Evolutionary conservation across 495 filamentous ascomycete species (phyloP).

Genomic region (Tuber aestivum): DNA sequence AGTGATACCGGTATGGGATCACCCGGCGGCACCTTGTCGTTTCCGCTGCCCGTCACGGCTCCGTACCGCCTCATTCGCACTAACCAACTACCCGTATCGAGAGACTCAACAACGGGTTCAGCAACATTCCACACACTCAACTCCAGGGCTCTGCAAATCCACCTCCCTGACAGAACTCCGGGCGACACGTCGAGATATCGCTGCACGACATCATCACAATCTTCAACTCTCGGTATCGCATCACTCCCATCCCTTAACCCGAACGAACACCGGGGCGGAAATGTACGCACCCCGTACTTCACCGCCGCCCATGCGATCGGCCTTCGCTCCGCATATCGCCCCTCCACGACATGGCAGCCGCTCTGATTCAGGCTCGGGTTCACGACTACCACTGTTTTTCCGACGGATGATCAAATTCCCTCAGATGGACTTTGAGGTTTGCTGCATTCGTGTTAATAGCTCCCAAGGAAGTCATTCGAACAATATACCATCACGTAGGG

Average conservation of each 20-base stretch:
- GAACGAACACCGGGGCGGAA: background rate
- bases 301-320: conserved; percentile 36
- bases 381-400: conserved; percentile 39
- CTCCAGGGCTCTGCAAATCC: background rate
- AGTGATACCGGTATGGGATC: too few relatives aligned
- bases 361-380: conserved; percentile 29
- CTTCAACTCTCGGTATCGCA: background rate
- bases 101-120: background rate
- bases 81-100: background rate
- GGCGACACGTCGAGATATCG: background rate
- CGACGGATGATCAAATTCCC: conserved; percentile 58
- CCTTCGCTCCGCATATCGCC: conserved; percentile 33
- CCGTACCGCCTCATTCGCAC: background rate
- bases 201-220: conserved; percentile 14
- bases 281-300: conserved; percentile 36
- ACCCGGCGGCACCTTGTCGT: too few relatives aligned
- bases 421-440: conserved; percentile 65
- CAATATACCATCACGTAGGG: conserved; percentile 69
- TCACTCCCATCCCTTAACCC: conserved; percentile 11
- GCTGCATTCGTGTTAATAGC: conserved; percentile 50
- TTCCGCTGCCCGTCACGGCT: background rate
- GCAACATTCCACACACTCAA: background rate
- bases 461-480: conserved; percentile 70
- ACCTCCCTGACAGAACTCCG: background rate
- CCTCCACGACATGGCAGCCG: conserved; percentile 32